Base-by-base conservation (phyloP, 1,284 basidiomycete genomes). In the Ganoderma lingzhi region DNA sequence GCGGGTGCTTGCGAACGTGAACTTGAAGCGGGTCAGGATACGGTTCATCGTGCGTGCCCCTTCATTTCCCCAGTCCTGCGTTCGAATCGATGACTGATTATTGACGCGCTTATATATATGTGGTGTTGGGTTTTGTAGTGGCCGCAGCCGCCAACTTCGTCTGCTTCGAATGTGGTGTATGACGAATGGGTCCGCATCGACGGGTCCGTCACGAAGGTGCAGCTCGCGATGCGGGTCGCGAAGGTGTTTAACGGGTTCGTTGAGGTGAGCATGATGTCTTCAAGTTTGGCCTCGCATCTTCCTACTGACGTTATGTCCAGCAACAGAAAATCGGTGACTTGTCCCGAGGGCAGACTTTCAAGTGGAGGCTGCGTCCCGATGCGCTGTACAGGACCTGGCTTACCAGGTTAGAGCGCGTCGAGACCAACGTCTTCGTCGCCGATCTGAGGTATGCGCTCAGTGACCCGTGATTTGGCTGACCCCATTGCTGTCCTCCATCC, bases 321-420 rank as follows among this genome's bases (percentile, higher is more conserved):
- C 62, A 67, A 30, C 39, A 69, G n/a, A 62, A 65, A 8, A 28
- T 53, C 1, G 6, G n/a, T 15, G 8, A 12, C 6, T 37, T 70
- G 12, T 28, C 23, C 19, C 28, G 2, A 1, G 58, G 15, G 17
- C 45, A 10, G 9, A 62, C 60, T 39, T 69, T 62, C 39, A 28
- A 53, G 8, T 73, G 70, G 68, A 32, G 51, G 3, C 53, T 73
- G 44, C 64, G 67, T 17, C 70, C 58, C 0, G 72, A 73, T 37
- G 66, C 65, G 32, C 67, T 71, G 23, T 69, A 70, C 39, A 59
- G 65, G 17, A 67, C 70, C 19, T 73, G 72, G 72, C 70, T 73
- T 6, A 23, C 60, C 2, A 66, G 68, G 1, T 44, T 73, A 1
- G 72, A 73, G 58, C 70, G 70, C 37, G 66, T 69, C 30, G 72